Evolutionary conservation across 129 eudicot species (phyloP).

Genomic region (Flaveria ramosissima): DNA sequence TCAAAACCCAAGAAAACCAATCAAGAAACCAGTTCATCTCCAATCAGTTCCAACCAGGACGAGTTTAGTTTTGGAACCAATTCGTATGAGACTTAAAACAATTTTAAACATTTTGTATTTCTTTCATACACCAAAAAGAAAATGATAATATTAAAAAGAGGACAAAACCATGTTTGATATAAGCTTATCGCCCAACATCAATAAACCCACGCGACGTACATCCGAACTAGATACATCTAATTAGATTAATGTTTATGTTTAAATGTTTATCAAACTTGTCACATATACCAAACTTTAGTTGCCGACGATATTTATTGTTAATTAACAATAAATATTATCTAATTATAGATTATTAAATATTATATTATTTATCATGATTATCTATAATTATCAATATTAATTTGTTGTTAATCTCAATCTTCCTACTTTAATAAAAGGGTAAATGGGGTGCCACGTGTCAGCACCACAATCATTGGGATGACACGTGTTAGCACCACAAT

Average conservation of each 20-base stretch:
- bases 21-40: too few relatives aligned
- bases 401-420: neutral
- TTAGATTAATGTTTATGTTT: slow-evolving; percentile 1
- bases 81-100: neutral
- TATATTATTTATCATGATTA: neutral
- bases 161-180: neutral
- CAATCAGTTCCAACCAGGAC: too few relatives aligned
- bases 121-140: neutral
- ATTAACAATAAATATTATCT: neutral
- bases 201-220: slow-evolving; percentile 5
- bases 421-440: too few relatives aligned
- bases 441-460: too few relatives aligned
- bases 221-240: neutral
- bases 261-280: neutral
- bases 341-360: neutral
- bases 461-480: too few relatives aligned
- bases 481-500: too few relatives aligned
- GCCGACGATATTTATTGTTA: neutral
- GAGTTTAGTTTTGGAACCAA: neutral
- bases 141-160: neutral
- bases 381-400: neutral
- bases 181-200: neutral
- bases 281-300: neutral
- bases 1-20: too few relatives aligned
- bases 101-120: neutral